phyloP scores from a whole-genome alignment of 495 filamentous ascomycete species.

The Trichoderma virens region DNA sequence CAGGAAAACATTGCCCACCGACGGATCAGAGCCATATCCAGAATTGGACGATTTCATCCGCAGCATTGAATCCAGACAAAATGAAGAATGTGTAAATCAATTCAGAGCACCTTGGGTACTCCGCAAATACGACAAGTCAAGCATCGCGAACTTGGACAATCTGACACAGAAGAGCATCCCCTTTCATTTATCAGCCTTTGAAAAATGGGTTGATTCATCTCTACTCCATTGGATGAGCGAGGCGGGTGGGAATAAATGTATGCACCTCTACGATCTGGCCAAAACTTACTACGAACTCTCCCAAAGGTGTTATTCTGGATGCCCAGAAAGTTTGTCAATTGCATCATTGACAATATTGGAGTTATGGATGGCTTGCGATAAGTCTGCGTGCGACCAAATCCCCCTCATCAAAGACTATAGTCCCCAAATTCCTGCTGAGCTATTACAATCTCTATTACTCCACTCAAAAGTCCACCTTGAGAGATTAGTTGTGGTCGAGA shows the following conservation, averaged over 20 bases:
- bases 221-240: conserved; percentile 9
- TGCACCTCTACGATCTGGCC: conserved; percentile 16
- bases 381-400: conserved; percentile 30
- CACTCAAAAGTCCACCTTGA: conserved; percentile 41
- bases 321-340: conserved; percentile 46
- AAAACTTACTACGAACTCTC: conserved; percentile 20
- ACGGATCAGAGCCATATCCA: too few relatives aligned
- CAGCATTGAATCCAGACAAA: too few relatives aligned
- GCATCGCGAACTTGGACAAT: too few relatives aligned
- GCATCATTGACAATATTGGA: conserved; percentile 56
- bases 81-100: too few relatives aligned
- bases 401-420: conserved; percentile 44
- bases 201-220: conserved; percentile 17
- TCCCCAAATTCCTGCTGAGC: conserved; percentile 32
- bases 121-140: neutral
- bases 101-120: too few relatives aligned
- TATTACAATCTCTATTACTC: conserved; percentile 44
- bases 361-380: conserved; percentile 57
- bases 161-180: neutral
- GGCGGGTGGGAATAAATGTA: neutral
- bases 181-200: neutral
- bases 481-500: conserved; percentile 40
- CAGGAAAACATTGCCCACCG: too few relatives aligned
- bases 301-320: conserved; percentile 23
- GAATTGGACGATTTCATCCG: too few relatives aligned